Evolutionary conservation across 768 basidiomycete genomes (phyloP), one percentile per base, ranked within the genome.

Genomic region (Psilocybe tampanensis): DNA sequence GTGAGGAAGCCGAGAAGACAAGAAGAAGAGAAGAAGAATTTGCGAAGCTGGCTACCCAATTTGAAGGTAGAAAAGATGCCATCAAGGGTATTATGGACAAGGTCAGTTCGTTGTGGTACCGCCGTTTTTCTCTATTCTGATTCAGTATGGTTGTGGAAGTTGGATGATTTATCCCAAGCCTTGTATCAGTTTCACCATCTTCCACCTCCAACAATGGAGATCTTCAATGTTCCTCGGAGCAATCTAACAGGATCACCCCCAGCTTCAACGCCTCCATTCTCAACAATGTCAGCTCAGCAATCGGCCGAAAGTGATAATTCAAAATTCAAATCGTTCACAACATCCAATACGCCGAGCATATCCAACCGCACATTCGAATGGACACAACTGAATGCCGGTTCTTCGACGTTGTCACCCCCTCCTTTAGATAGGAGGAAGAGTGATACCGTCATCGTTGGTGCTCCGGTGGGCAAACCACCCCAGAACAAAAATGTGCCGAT

Each of bases 1-100:
- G 81, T 51, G 81, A 84, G 52, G 85, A 84, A 58, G 80, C 80
- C 42, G 79, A 85, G 64, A 79, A 75, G 56, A 80, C 75, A 60
- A 79, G 71, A 64, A 79, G 77, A 53, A 76, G 86, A 52, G 88
- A 88, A 60, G 83, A 82, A 51, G 86, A 90, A 64, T 92, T 92
- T 68, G 79, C 81, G 7, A 84, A 77, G 59, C 75, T 91, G 33
- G 81, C 86, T 8, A 80, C 83, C 54, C 85, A 86, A 63, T 92
- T 92, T 66, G 80, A 83, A 50, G 86, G 85, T 23, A 79, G 87
- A 53, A 90, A 86, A 66, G 80, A 84, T 56, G 82, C 84, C 29
- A 88, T 92, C 18, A 80, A 83, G 51, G 80, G 76, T 26, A 88
- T 93, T 29, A 92, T 92, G 90, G 68, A 67, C 68, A 90, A 90